Base-by-base conservation (phyloP, 306 rosid genomes). In the Purshia tridentata region DNA sequence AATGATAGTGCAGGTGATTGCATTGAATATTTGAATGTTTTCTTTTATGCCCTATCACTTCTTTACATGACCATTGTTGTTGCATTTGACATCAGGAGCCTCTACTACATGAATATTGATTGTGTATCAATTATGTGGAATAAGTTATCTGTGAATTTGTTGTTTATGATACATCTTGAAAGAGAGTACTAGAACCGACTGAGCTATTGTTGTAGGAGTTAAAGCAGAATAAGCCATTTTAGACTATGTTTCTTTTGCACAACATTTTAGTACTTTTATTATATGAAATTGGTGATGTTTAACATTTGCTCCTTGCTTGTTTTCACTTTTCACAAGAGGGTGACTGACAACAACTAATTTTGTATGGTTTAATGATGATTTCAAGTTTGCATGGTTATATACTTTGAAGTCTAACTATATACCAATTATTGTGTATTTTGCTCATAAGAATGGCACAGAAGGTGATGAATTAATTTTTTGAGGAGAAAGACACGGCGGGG, bases 1-100 rank as follows among this genome's bases (percentile, higher is more conserved):
- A 65, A 65, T 93, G 81, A 88, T 45, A 20, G 14, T 64, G 55
- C 72, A 78, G 71, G 79, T 83, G 73, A 72, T 51, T 80, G 62
- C 22, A 65, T 50, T 5, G 45, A 19, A 37, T 52, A 13, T 65
- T 45, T 47, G 9, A 42, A 9, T 2, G 6, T 20, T 5, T 29
- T 58, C 11, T 4, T 6, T 18, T 41, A 39, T 57, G 29, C 22
- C n/a, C 40, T 19, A 48, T 77, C 64, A 78, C 72, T 76, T 76
- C 52, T 62, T 80, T 23, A 8, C 16, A 10, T 5, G 19, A 16
- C 20, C 80, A 64, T 65, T 64, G 18, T 44, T 52, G 72, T 54
- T 84, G 14, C n/a, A n/a, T 39, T 40, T 69, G 61, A 62, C 52
- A 52, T 74, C 42, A 53, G 11, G 37, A 45, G 84, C 49, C 49